A percentile compares a stretch with the other conserved stretches of the same genome.
Evolutionary conservation across 805 yeast species (phyloP).

Genomic region (Yarrowia sp.): DNA sequence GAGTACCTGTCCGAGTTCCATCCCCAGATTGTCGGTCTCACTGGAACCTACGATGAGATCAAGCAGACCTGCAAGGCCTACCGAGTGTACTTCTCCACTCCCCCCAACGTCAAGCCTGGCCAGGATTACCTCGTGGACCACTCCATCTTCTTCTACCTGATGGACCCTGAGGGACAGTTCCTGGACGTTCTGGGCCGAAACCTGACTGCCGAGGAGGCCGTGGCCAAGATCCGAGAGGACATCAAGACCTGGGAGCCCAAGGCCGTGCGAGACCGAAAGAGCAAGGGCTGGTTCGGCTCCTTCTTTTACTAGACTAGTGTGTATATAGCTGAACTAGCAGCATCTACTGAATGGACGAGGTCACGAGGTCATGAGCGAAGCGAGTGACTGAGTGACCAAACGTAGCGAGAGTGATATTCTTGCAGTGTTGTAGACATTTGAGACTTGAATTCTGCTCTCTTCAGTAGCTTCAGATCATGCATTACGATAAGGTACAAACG

Average conservation of each 20-base stretch:
- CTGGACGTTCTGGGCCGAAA: slow-evolving; percentile 95
- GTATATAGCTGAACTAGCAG: slow-evolving; percentile 38
- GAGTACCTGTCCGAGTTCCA: slow-evolving; percentile 89
- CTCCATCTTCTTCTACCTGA: slow-evolving; percentile 93
- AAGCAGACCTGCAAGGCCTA: slow-evolving; percentile 85
- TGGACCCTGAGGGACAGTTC: slow-evolving; percentile 98
- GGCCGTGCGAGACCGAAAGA: slow-evolving; percentile 62
- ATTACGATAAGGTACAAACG: too few relatives aligned
- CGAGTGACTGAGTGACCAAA: too few relatives aligned
- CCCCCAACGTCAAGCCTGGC: slow-evolving; percentile 90
- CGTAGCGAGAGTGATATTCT: too few relatives aligned
- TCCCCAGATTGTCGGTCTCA: slow-evolving; percentile 84
- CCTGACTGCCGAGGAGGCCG: slow-evolving; percentile 78
- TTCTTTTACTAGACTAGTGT: slow-evolving; percentile 36
- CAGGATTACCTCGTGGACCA: slow-evolving; percentile 97
- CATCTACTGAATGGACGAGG: background rate
- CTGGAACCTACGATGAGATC: slow-evolving; percentile 87
- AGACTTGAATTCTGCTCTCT: too few relatives aligned
- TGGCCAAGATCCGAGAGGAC: slow-evolving; percentile 75
- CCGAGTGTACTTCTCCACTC: slow-evolving; percentile 97
- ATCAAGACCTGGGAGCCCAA: slow-evolving; percentile 77
- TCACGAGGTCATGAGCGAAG: background rate
- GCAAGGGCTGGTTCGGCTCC: slow-evolving; percentile 28
- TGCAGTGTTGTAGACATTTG: too few relatives aligned
- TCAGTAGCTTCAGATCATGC: too few relatives aligned